Conservation (phyloP, 2,329 filamentous ascomycete species). For the Parastagonospora avenae region DNA sequence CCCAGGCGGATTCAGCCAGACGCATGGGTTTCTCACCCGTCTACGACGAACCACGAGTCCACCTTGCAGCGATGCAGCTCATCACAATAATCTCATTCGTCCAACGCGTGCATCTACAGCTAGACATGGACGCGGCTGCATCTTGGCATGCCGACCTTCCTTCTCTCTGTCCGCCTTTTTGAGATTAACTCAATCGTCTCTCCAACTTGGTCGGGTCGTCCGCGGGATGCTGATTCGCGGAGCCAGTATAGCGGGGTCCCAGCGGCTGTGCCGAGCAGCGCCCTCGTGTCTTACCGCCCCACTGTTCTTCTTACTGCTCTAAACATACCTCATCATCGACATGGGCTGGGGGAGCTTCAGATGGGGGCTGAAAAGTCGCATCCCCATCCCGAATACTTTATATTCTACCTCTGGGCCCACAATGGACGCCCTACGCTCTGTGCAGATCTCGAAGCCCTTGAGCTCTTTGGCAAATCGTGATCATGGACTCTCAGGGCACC, state of each 20-base stretch:
- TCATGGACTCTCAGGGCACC: slow-evolving; percentile 44
- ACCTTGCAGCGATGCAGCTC: slow-evolving; percentile 9
- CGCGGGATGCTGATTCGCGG: slow-evolving; percentile 30
- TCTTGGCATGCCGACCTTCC: slow-evolving; percentile 21
- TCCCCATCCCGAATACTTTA: slow-evolving; percentile 25
- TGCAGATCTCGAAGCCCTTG: slow-evolving; percentile 20
- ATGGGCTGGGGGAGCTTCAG: slow-evolving; percentile 30
- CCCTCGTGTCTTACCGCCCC: slow-evolving; percentile 39
- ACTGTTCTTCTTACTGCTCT: slow-evolving; percentile 40
- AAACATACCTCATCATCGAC: slow-evolving; percentile 35
- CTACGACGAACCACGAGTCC: slow-evolving; percentile 20
- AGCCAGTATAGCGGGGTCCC: slow-evolving; percentile 27
- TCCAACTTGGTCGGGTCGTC: slow-evolving; percentile 19
- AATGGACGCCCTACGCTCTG: slow-evolving; percentile 32
- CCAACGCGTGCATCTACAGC: slow-evolving; percentile 13
- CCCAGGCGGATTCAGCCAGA: slow-evolving; percentile 19
- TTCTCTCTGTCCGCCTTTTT: slow-evolving; percentile 33
- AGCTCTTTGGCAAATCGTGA: slow-evolving; percentile 24
- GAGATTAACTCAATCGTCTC: slow-evolving; percentile 8
- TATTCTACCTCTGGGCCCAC: slow-evolving; percentile 28
- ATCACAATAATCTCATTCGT: slow-evolving; percentile 15
- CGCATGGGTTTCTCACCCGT: slow-evolving; percentile 19
- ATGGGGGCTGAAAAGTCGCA: slow-evolving; percentile 37
- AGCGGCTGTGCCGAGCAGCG: slow-evolving; percentile 38
- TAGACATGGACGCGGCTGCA: slow-evolving; percentile 21